A percentile compares a stretch with the other conserved stretches of the same genome.
Conservation (phyloP, 352 stramenopile genomes). For the Phytophthora niederhauseri region DNA sequence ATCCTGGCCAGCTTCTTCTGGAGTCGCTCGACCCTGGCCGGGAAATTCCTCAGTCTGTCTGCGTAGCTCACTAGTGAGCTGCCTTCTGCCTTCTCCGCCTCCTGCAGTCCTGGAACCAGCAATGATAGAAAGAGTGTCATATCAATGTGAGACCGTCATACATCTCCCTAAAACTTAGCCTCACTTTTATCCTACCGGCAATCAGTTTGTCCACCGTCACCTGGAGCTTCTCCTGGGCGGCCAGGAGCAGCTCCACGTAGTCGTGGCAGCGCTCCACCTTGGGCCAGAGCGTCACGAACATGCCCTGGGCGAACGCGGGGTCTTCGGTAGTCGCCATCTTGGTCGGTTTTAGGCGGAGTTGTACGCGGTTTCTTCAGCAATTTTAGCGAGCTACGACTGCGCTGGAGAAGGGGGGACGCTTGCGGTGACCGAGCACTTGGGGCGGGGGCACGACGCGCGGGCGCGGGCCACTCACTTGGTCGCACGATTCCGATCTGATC, state of each 20-base stretch:
- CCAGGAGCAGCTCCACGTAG: constrained; percentile 75
- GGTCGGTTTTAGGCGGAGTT: not conserved
- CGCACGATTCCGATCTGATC: constrained; percentile 3
- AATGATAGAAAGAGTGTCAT: not conserved
- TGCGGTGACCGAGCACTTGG: constrained; percentile 6
- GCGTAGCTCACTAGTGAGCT: constrained; percentile 73
- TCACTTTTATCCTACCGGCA: constrained; percentile 36
- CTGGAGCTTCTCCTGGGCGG: constrained; percentile 75
- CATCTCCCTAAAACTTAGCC: not conserved
- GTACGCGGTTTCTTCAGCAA: constrained; percentile 1
- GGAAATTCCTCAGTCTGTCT: constrained; percentile 74
- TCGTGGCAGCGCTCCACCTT: constrained; percentile 84
- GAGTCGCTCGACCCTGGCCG: constrained; percentile 60
- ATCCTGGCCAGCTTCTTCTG: constrained; percentile 78
- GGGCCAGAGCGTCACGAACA: constrained; percentile 84
- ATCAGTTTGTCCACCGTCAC: constrained; percentile 67
- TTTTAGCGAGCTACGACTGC: constrained; percentile 3
- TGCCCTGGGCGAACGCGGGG: constrained; percentile 64
- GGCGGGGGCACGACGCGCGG: constrained; percentile 13
- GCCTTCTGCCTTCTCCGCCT: constrained; percentile 60
- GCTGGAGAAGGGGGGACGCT: not conserved
- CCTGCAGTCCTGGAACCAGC: constrained; percentile 48
- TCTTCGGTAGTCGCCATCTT: constrained; percentile 31
- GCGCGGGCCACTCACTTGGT: constrained; percentile 28
- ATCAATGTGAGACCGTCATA: not conserved